A percentile compares a stretch with the other conserved stretches of the same genome.
These are phyloP conservation scores for Fistulinella prunicolor DNA, from an alignment of 768 basidiomycete species.

Conservation along the genomic window DNA sequence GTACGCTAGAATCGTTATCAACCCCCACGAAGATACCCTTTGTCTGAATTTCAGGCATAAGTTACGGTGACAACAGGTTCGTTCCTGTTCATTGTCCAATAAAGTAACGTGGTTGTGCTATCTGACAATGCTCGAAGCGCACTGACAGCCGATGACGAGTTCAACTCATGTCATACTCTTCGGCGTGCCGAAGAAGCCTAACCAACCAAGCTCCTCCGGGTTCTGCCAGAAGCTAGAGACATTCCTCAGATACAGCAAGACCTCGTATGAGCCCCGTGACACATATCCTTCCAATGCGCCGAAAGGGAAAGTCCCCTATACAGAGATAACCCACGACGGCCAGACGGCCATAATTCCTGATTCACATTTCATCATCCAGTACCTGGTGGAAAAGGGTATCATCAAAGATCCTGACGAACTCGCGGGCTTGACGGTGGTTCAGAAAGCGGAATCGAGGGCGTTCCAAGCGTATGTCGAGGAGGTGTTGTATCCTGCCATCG, in stretches of 20 bases:
- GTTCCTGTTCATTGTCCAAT: neutral
- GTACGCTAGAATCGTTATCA: no score
- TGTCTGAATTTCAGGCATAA: no score
- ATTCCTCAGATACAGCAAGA: conserved; percentile 27
- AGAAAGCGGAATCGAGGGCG: conserved; percentile 34
- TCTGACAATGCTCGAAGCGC: neutral
- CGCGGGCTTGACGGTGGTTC: conserved; percentile 24
- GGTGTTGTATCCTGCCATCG: conserved; percentile 25
- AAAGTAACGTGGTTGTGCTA: no score
- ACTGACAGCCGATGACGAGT: conserved; percentile 13
- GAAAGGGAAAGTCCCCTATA: conserved; percentile 34
- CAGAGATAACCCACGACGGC: conserved; percentile 26
- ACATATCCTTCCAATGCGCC: conserved; percentile 27
- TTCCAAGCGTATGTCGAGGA: conserved; percentile 34
- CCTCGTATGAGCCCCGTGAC: conserved; percentile 28
- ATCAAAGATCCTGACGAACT: conserved; percentile 27
- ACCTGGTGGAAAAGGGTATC: conserved; percentile 27
- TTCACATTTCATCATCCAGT: conserved; percentile 34
- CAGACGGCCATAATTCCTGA: conserved; percentile 24
- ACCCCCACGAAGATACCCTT: no score
- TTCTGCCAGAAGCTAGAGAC: conserved; percentile 36
- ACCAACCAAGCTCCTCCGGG: conserved; percentile 26
- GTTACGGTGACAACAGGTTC: conserved; percentile 1
- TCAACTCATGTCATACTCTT: conserved; percentile 25
- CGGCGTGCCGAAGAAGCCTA: conserved; percentile 21